Evolutionary conservation across 257 asterid species (phyloP), one percentile per base, ranked within the genome.

Genomic region (Ocimum tenuiflorum): DNA sequence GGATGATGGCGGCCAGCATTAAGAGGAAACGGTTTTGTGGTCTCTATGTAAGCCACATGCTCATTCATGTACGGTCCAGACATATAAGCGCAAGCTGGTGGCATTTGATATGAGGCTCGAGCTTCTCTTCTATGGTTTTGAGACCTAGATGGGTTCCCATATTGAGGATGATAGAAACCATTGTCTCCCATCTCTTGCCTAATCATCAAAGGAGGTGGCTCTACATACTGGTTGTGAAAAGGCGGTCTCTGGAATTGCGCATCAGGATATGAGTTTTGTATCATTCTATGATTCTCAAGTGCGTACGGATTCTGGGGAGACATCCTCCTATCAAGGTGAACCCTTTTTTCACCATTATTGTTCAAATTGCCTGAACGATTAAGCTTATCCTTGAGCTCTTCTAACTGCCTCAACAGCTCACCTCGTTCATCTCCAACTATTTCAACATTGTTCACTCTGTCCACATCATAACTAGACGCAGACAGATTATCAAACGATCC

Each of bases 361-460:
- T 39, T 53, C 65, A 84, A 71, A 71, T 81, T 79, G 20, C 85
- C 83, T 0, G 95, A 80, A 27, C 73, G 88, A 17, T 73, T 80
- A 58, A 91, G 72, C 74, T 81, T 81, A 45, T 71, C 82, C 62
- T 71, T 84, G 52, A 87, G 77, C 78, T 83, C 94, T 18, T 92
- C 95, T 76, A 89, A 63, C 78, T 78, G 80, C 67, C 80, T 80
- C 84, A 89, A 72, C 14, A 87, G 84, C 77, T 76, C 94, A 31
- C 71, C 91, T 47, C 72, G 79, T 62, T 84, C 86, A 22, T 91
- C 90, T 12, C 73, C 84, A 56, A 36, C 65, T 22, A 58, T 55
- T n/a, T 75, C 86, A 53, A 20, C 63, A 69, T 73, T 67, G 65
- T 61, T 74, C 57, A 63, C 67, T 20, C 73, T 85, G 49, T 57